Base-by-base conservation (phyloP, 768 basidiomycete genomes). In the Psilocybe cubensis region DNA sequence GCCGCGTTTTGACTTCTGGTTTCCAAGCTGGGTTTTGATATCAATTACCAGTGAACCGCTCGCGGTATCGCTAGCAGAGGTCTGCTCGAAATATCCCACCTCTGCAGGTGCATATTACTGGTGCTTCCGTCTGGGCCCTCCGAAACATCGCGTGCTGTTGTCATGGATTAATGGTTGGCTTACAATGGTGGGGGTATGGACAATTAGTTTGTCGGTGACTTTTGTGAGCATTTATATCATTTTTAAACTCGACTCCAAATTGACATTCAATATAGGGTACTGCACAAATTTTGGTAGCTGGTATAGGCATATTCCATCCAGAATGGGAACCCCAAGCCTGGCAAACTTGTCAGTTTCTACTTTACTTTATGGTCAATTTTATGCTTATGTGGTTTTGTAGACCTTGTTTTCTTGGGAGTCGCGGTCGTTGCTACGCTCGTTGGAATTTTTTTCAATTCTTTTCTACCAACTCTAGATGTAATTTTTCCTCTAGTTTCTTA, bases 151-250 rank as follows among this genome's bases (percentile, higher is more conserved):
- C 51, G 70, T 86, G 6, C 62, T 86, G 8, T 69, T 81, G 2
- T 84, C 83, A 14, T 89, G 87, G 83, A 82, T 88, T 45, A 84
- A 84, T 54, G 87, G 87, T 5, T 89, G 87, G 87, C 70, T 88
- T 17, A 85, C 83, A 1, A 74, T 87, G 63, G 85, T 86, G 25
- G 87, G 87, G 23, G 83, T 87, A 12, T 89, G 87, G 86, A 88
- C 83, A 0, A 77, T 84, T 55, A 81, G 83, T n/a, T 64, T 88
- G 33, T 86, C 85, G 9, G 86, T 86, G 5, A 84, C 81, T 3
- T 89, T 89, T 63, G 84, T 84, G 68, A 57, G 52, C 27, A 20
- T 33, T 28, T n/a, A 31, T 42, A 33, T 31, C 20, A 11, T 53
- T 7, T 40, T 3, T 24, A 8, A 14, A 17, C 40, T 12, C 18